phyloP scores from a whole-genome alignment of 1,284 basidiomycete genomes.

The Heterobasidion irregulare region DNA sequence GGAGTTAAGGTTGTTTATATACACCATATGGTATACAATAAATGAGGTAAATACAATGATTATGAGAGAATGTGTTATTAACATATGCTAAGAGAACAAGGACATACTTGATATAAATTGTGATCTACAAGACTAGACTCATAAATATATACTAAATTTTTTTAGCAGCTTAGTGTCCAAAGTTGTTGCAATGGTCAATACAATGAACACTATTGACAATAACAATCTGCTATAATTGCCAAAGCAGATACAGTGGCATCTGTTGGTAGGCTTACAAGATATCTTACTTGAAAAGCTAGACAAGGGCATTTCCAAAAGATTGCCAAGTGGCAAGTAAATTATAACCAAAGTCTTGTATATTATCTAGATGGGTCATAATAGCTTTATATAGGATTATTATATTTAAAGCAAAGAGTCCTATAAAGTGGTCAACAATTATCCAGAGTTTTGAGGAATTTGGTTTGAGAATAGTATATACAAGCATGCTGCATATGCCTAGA shows the following conservation, averaged over 20 bases:
- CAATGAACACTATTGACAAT: slow-evolving; percentile 15
- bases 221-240: slow-evolving; percentile 35
- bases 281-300: slow-evolving; percentile 28
- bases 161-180: slow-evolving; percentile 17
- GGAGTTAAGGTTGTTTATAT: slow-evolving; percentile 1
- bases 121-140: neutral
- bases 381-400: slow-evolving; percentile 22
- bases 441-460: slow-evolving; percentile 22
- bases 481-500: slow-evolving; percentile 15
- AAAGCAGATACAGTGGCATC: slow-evolving; percentile 28
- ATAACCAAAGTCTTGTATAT: slow-evolving; percentile 20
- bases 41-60: neutral
- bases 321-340: slow-evolving; percentile 12
- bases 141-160: neutral
- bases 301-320: neutral
- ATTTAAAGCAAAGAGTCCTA: slow-evolving; percentile 25
- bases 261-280: slow-evolving; percentile 26
- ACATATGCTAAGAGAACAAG: neutral
- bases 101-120: neutral
- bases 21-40: slow-evolving; percentile 2
- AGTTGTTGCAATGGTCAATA: slow-evolving; percentile 24
- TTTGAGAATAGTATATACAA: slow-evolving; percentile 32
- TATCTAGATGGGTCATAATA: slow-evolving; percentile 21
- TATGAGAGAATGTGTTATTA: neutral
- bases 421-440: slow-evolving; percentile 30